phyloP scores from a whole-genome alignment of 108 stramenopile genomes.

The Cyclostephanos tholiformis region DNA sequence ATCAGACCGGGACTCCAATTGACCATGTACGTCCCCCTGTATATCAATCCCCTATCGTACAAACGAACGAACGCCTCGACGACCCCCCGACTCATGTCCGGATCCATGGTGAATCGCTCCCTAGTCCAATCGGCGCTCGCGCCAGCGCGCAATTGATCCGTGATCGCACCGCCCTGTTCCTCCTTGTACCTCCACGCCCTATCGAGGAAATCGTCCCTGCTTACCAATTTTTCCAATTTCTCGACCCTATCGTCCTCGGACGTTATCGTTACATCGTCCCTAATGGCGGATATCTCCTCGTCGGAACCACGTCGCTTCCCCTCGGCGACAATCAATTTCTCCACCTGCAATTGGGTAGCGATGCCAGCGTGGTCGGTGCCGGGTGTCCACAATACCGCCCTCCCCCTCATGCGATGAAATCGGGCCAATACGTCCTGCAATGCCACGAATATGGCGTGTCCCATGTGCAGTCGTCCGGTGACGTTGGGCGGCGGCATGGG shows the following conservation, averaged over 20 bases:
- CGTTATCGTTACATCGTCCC: not conserved
- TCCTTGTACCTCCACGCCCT: conserved; percentile 84
- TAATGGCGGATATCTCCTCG: not conserved
- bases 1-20: conserved; percentile 98
- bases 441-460: conserved; percentile 98
- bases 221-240: conserved; percentile 20
- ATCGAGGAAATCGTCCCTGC: conserved; percentile 65
- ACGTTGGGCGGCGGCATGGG: conserved; percentile 99
- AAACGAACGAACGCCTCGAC: conserved; percentile 94
- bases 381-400: conserved; percentile 95
- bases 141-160: conserved; percentile 92
- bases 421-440: conserved; percentile 97
- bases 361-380: conserved; percentile 99
- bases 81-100: conserved; percentile 83
- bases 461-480: conserved; percentile 99
- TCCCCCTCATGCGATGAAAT: conserved; percentile 97
- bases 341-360: conserved; percentile 95
- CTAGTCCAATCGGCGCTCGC: conserved; percentile 98
- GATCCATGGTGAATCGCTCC: conserved; percentile 98
- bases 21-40: conserved; percentile 96
- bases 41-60: conserved; percentile 94
- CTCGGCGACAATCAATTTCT: conserved; percentile 3
- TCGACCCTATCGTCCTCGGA: conserved; percentile 1
- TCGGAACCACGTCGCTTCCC: not conserved
- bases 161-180: conserved; percentile 96